phyloP scores from a whole-genome alignment of 257 asterid species.

The Plantago major region DNA sequence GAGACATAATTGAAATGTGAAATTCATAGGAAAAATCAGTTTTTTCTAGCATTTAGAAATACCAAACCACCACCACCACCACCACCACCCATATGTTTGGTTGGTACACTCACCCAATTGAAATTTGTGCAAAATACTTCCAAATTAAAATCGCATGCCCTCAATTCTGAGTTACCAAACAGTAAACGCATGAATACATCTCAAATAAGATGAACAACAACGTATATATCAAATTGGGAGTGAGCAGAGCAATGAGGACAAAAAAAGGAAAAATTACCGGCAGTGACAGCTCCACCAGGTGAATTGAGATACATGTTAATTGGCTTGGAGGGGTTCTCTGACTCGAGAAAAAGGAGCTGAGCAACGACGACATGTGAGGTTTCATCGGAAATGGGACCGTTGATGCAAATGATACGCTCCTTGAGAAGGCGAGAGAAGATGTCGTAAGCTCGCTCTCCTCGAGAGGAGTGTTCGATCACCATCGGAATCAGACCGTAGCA shows the following conservation, averaged over 20 bases:
- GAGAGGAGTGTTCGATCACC: conserved; percentile 90
- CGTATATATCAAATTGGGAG: no score
- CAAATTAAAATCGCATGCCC: no score
- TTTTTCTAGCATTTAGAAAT: no score
- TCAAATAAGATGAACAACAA: no score
- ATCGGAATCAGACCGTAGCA: conserved; percentile 66
- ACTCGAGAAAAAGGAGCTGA: conserved; percentile 88
- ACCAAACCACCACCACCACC: no score
- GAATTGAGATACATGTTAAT: conserved; percentile 91
- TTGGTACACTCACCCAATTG: no score
- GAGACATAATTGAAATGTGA: no score
- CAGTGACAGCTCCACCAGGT: conserved; percentile 92
- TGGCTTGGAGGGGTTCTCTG: conserved; percentile 87
- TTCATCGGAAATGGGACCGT: conserved; percentile 81
- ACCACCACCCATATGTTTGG: no score
- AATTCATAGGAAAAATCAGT: no score
- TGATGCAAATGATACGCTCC: conserved; percentile 88
- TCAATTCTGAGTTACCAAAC: no score
- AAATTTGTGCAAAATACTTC: no score
- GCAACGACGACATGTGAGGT: conserved; percentile 91
- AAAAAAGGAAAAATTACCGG: conserved; percentile 33
- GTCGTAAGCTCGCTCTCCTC: conserved; percentile 94
- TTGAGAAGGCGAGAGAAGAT: conserved; percentile 82
- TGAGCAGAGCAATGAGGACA: background rate
- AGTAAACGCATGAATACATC: no score